phyloP scores from a whole-genome alignment of 1,139 yeast genomes.

The Yarrowia galli region DNA sequence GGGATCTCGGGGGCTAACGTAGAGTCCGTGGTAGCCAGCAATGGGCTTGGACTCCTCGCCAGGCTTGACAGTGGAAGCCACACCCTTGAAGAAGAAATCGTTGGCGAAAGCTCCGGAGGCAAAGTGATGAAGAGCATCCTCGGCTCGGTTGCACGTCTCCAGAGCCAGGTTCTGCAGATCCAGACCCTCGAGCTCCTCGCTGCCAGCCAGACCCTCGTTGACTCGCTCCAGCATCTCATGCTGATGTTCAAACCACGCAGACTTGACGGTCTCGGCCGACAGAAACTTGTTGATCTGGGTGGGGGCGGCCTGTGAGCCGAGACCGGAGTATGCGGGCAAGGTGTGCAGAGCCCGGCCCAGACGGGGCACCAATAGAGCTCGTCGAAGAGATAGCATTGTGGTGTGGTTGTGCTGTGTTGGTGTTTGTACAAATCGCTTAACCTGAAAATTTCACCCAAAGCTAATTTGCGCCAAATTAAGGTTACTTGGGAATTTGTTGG shows the following conservation, averaged over 20 bases:
- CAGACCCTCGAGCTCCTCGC: constrained; percentile 42
- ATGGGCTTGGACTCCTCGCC: constrained; percentile 42
- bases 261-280: constrained; percentile 65
- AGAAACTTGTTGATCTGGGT: constrained; percentile 32
- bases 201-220: constrained; percentile 53
- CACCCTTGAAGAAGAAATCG: constrained; percentile 83
- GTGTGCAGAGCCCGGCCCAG: constrained; percentile 37
- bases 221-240: constrained; percentile 69
- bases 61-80: constrained; percentile 50
- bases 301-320: constrained; percentile 28
- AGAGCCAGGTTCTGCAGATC: constrained; percentile 63
- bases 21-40: constrained; percentile 21
- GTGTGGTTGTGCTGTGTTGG: constrained; percentile 15
- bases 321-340: constrained; percentile 30
- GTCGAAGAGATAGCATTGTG: constrained; percentile 33
- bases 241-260: constrained; percentile 87
- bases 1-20: constrained; percentile 20
- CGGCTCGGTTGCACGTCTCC: constrained; percentile 71
- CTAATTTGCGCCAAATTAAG: background rate
- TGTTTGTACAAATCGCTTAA: background rate
- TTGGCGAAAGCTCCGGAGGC: constrained; percentile 94
- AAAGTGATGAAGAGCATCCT: constrained; percentile 69
- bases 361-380: constrained; percentile 26
- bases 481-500: background rate
- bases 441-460: constrained; percentile 36